These are phyloP conservation scores for Arabidopsis lyrata DNA, from an alignment of 441 rosid genomes.

Conservation along the genomic window DNA sequence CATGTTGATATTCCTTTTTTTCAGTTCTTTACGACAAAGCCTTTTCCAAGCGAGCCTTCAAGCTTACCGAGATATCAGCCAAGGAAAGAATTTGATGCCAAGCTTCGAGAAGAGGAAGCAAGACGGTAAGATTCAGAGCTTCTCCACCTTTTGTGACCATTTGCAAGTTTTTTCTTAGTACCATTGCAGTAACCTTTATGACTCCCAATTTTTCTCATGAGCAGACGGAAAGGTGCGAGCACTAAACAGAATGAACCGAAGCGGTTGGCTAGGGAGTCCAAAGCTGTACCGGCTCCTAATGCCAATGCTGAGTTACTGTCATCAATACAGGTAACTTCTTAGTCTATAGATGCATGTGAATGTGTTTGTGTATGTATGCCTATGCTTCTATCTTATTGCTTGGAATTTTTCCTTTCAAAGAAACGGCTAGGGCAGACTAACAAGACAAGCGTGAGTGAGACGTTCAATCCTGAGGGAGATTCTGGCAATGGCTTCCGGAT, in stretches of 20 bases:
- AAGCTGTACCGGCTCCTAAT: slow-evolving; percentile 66
- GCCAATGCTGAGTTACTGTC: slow-evolving; percentile 73
- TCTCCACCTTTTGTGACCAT: neutral
- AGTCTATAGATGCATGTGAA: slow-evolving; percentile 3
- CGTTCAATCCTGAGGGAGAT: slow-evolving; percentile 53
- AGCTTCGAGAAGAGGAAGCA: slow-evolving; percentile 69
- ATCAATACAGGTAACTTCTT: slow-evolving; percentile 60
- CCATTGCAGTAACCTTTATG: neutral
- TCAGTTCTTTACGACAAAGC: slow-evolving; percentile 79
- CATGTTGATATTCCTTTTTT: slow-evolving; percentile 1
- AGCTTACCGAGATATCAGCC: slow-evolving; percentile 86
- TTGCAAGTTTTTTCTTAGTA: slow-evolving; percentile 1
- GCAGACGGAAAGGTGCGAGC: slow-evolving; percentile 60
- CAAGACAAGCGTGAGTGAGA: slow-evolving; percentile 58
- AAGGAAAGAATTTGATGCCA: slow-evolving; percentile 83
- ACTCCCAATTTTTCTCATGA: slow-evolving; percentile 22
- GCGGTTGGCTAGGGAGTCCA: slow-evolving; percentile 54
- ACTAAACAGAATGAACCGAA: slow-evolving; percentile 49
- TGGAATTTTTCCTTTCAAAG: slow-evolving; percentile 44
- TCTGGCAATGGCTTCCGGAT: slow-evolving; percentile 57
- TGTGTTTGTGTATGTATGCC: neutral
- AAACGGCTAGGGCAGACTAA: slow-evolving; percentile 54
- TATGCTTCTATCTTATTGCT: slow-evolving; percentile 30
- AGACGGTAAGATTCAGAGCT: slow-evolving; percentile 56
- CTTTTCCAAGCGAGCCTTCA: slow-evolving; percentile 82